These are phyloP conservation scores for Aspergillus hortae DNA, from an alignment of 2,329 filamentous ascomycete genomes.

Conservation along the genomic window DNA sequence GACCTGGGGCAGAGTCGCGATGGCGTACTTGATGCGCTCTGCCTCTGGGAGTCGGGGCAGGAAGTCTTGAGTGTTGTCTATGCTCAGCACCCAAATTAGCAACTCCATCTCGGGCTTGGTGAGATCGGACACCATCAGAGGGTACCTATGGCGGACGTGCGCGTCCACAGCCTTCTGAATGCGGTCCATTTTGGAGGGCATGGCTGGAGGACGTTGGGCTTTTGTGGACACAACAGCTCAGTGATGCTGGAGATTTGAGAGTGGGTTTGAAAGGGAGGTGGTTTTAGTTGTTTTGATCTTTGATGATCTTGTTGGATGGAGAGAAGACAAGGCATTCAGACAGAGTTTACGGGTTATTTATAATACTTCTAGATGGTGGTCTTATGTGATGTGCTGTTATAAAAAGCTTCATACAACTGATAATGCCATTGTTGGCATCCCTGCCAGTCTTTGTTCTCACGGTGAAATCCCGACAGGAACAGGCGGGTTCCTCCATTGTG, in stretches of 20 bases:
- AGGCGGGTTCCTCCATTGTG: no score
- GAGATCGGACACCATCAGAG: constrained; percentile 17
- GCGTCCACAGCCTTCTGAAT: not conserved
- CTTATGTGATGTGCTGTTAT: no score
- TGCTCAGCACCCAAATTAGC: constrained; percentile 21
- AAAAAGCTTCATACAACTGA: no score
- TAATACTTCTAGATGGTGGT: no score
- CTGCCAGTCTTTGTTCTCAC: no score
- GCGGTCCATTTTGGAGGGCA: not conserved
- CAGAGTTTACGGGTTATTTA: no score
- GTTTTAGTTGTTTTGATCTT: no score
- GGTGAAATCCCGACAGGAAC: no score
- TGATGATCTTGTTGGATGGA: no score
- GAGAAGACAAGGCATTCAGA: no score
- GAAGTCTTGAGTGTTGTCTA: constrained; percentile 12
- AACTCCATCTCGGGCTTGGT: constrained; percentile 15
- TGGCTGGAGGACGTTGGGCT: not conserved
- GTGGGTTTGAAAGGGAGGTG: no score
- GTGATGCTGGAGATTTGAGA: not conserved
- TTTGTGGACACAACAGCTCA: not conserved
- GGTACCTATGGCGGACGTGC: constrained; percentile 12
- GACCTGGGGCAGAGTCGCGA: constrained; percentile 9
- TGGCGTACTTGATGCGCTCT: constrained; percentile 6
- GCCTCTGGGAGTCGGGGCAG: not conserved
- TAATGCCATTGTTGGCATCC: no score